These are phyloP conservation scores for Ogataea methylovora DNA, from an alignment of 805 yeast species.

Conservation along the genomic window DNA sequence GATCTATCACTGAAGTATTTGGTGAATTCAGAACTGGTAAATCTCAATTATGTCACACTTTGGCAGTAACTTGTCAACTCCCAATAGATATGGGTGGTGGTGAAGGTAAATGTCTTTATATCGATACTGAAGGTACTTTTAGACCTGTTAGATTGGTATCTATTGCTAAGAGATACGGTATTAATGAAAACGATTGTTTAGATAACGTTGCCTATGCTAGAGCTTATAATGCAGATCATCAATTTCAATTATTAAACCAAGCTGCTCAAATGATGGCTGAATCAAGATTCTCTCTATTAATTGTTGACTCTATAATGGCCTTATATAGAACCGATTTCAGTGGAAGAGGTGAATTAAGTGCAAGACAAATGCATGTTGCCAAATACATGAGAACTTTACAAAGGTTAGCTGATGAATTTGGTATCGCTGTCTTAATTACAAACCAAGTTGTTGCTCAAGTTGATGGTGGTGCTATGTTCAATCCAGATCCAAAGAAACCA, in stretches of 20 bases:
- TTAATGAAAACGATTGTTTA: slow-evolving; percentile 88
- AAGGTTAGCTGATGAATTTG: slow-evolving; percentile 93
- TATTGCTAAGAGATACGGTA: slow-evolving; percentile 85
- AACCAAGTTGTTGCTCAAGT: slow-evolving; percentile 98
- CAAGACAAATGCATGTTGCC: slow-evolving; percentile 92
- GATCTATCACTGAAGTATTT: slow-evolving; percentile 91
- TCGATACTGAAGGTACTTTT: slow-evolving; percentile 96
- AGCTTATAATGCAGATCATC: slow-evolving; percentile 96
- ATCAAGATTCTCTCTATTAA: slow-evolving; percentile 78
- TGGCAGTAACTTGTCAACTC: slow-evolving; percentile 93
- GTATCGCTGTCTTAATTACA: slow-evolving; percentile 91
- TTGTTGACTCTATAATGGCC: slow-evolving; percentile 98
- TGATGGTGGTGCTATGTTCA: slow-evolving; percentile 78
- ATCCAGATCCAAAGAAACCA: slow-evolving; percentile 97
- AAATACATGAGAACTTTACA: slow-evolving; percentile 87
- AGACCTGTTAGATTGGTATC: slow-evolving; percentile 86
- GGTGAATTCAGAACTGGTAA: slow-evolving; percentile 98
- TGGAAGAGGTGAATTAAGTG: slow-evolving; percentile 93
- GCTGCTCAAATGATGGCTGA: slow-evolving; percentile 97
- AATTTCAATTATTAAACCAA: slow-evolving; percentile 72
- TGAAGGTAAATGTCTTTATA: slow-evolving; percentile 93
- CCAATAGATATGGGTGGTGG: slow-evolving; percentile 98
- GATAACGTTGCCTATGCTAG: slow-evolving; percentile 97
- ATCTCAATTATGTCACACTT: slow-evolving; percentile 92
- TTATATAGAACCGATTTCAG: slow-evolving; percentile 89